A percentile compares a stretch with the other conserved stretches of the same genome.
These are phyloP conservation scores for Wickerhamia fluorescens DNA, from an alignment of 805 yeast genomes.

Conservation along the genomic window DNA sequence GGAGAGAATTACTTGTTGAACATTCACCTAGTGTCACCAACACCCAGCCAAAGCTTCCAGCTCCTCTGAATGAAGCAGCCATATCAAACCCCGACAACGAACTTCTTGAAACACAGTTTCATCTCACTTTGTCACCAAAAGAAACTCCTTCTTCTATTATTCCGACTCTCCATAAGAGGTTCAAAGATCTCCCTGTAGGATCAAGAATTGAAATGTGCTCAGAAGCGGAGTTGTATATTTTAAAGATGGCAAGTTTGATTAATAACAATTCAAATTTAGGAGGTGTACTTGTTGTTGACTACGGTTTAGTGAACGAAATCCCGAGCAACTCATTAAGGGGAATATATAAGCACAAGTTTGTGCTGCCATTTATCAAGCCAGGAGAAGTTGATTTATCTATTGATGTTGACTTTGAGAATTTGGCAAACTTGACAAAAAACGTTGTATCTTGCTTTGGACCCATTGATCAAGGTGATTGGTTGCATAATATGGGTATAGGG, in stretches of 20 bases:
- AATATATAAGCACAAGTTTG: conserved; percentile 63
- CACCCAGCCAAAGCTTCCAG: conserved; percentile 23
- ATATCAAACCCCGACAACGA: conserved; percentile 6
- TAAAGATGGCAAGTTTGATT: conserved; percentile 44
- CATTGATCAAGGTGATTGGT: conserved; percentile 72
- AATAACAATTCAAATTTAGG: conserved; percentile 41
- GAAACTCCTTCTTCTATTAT: conserved; percentile 58
- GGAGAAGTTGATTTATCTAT: conserved; percentile 78
- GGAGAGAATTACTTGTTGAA: conserved; percentile 77
- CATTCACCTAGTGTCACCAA: conserved; percentile 32
- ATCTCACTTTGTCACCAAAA: conserved; percentile 47
- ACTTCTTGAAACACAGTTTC: conserved; percentile 36
- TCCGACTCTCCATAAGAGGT: conserved; percentile 47
- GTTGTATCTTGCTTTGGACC: conserved; percentile 43
- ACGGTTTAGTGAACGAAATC: conserved; percentile 55
- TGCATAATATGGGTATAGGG: conserved; percentile 69
- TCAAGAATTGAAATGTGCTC: conserved; percentile 69
- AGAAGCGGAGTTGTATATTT: conserved; percentile 55
- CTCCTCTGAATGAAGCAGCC: conserved; percentile 3
- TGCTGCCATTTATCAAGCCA: conserved; percentile 66
- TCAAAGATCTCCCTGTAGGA: conserved; percentile 43
- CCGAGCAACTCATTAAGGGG: conserved; percentile 75
- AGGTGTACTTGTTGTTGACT: conserved; percentile 68
- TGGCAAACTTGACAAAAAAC: conserved; percentile 24
- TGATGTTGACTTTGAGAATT: conserved; percentile 72